A percentile compares a stretch with the other conserved stretches of the same genome.
phyloP scores from a whole-genome alignment of 192 early-diverging fungal species.

The Diversispora epigaea region DNA sequence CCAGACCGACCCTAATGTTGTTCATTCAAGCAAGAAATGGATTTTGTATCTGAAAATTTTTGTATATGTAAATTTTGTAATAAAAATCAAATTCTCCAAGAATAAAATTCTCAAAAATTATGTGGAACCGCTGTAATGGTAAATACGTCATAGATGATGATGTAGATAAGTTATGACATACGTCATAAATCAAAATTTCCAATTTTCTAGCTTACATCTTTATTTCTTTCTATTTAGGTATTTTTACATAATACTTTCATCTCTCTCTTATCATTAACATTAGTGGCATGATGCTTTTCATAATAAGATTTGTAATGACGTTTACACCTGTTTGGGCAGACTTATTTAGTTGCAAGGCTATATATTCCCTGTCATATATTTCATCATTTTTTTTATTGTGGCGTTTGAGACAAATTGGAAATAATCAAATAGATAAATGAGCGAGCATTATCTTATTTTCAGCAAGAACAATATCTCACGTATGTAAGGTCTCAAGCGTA shows the following conservation, averaged over 20 bases:
- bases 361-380: background rate
- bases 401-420: slow-evolving; percentile 13
- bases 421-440: background rate
- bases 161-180: too few relatives aligned
- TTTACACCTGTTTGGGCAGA: background rate
- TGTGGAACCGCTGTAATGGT: too few relatives aligned
- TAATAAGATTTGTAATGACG: too few relatives aligned
- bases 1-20: too few relatives aligned
- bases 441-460: background rate
- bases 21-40: too few relatives aligned
- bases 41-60: too few relatives aligned
- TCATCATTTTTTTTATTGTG: background rate
- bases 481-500: background rate
- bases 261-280: slow-evolving; percentile 17
- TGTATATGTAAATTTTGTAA: too few relatives aligned
- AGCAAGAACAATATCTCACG: background rate
- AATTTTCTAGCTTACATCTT: too few relatives aligned
- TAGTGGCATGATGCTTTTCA: background rate
- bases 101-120: too few relatives aligned
- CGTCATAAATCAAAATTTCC: too few relatives aligned
- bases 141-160: too few relatives aligned
- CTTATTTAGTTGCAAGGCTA: background rate
- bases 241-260: background rate
- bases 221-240: background rate
- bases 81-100: too few relatives aligned